Evolutionary conservation across 2,329 filamentous ascomycete species (phyloP).

Genomic region (Botrytis hyacinthi): DNA sequence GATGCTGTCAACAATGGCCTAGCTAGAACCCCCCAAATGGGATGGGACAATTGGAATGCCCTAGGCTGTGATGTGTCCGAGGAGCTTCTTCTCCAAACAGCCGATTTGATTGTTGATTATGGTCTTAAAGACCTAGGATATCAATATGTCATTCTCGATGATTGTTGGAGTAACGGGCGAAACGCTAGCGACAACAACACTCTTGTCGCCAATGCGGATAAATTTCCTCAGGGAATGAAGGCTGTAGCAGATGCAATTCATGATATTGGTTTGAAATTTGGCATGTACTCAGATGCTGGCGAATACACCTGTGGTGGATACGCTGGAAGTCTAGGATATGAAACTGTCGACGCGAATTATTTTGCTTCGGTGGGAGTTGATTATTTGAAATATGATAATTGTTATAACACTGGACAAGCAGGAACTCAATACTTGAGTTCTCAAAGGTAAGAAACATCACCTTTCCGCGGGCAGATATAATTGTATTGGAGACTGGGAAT

Average conservation of each 20-base stretch:
- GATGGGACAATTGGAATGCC: conserved; percentile 50
- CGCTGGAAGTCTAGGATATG: conserved; percentile 49
- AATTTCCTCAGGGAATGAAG: conserved; percentile 49
- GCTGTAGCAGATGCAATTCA: conserved; percentile 49
- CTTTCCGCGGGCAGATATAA: neutral
- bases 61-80: conserved; percentile 52
- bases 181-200: conserved; percentile 43
- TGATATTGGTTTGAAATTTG: conserved; percentile 48
- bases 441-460: conserved; percentile 35
- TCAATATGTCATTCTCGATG: conserved; percentile 54
- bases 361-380: conserved; percentile 53
- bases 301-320: conserved; percentile 43
- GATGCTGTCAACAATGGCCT: conserved; percentile 43
- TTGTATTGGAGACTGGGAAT: neutral
- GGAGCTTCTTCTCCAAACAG: conserved; percentile 48
- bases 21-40: conserved; percentile 44
- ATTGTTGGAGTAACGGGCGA: conserved; percentile 51
- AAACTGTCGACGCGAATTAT: conserved; percentile 51
- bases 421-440: conserved; percentile 45
- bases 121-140: conserved; percentile 55
- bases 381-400: conserved; percentile 57
- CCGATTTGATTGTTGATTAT: conserved; percentile 47
- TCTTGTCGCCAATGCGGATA: conserved; percentile 43
- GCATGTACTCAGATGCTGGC: conserved; percentile 52
- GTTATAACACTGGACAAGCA: conserved; percentile 53